These are phyloP conservation scores for Fragaria nilgerrensis DNA, from an alignment of 306 rosid genomes.

Conservation along the genomic window DNA sequence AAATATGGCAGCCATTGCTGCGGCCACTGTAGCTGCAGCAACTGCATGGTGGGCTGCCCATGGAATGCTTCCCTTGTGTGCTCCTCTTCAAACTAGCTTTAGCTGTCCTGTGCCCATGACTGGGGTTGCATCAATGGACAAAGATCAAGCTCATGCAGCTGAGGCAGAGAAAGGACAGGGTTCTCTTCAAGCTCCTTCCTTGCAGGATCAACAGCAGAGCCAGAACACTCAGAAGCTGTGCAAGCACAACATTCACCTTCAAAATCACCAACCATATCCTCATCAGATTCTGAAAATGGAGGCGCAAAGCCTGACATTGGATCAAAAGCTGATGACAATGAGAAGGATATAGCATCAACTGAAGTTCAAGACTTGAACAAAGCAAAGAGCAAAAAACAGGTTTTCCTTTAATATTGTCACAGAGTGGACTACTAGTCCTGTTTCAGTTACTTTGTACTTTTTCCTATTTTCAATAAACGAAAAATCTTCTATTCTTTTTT, in stretches of 20 bases:
- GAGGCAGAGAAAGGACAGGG: conserved; percentile 43
- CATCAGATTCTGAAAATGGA: conserved; percentile 59
- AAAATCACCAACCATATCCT: conserved; percentile 44
- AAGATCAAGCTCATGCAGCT: conserved; percentile 38
- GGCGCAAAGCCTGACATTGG: conserved; percentile 47
- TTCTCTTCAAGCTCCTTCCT: conserved; percentile 44
- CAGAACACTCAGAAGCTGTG: conserved; percentile 48
- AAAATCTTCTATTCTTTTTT: not conserved
- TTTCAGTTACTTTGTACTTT: not conserved
- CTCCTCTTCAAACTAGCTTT: conserved; percentile 70
- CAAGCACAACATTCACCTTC: conserved; percentile 54
- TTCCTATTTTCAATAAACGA: not conserved
- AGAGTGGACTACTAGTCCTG: not conserved
- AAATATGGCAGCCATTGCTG: conserved; percentile 74
- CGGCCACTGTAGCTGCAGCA: conserved; percentile 90
- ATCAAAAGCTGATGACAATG: conserved; percentile 45
- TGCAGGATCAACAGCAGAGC: conserved; percentile 48
- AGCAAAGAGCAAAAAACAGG: conserved; percentile 57
- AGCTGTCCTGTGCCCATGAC: conserved; percentile 46
- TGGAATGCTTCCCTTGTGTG: conserved; percentile 79
- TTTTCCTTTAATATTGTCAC: conserved; percentile 17
- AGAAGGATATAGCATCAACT: conserved; percentile 37
- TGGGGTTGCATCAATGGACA: conserved; percentile 45
- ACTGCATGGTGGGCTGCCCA: conserved; percentile 99
- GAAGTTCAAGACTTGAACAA: conserved; percentile 62